Evolutionary conservation across 1,284 basidiomycete species (phyloP).

Genomic region (Cryptococcus jaspeensis): DNA sequence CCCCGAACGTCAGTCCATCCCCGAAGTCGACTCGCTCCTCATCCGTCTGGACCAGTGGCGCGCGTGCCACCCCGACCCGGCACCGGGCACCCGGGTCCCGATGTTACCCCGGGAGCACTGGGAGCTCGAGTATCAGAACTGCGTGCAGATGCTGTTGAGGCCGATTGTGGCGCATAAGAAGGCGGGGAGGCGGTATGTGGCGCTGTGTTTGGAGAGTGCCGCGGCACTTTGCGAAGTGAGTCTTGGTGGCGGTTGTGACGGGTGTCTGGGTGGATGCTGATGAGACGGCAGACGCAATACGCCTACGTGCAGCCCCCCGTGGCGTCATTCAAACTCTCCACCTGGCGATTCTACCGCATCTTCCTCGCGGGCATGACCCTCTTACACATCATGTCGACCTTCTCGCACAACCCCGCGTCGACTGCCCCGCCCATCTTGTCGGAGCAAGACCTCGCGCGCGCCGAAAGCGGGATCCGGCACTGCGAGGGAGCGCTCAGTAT

Average conservation of each 20-base stretch:
- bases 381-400: constrained; percentile 23
- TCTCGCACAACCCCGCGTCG: constrained; percentile 12
- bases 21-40: constrained; percentile 24
- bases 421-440: constrained; percentile 6
- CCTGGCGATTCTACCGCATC: constrained; percentile 32
- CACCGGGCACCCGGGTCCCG: constrained; percentile 12
- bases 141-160: constrained; percentile 31
- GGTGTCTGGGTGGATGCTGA: background rate
- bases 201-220: constrained; percentile 26
- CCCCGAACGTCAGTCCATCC: constrained; percentile 11
- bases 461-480: constrained; percentile 17
- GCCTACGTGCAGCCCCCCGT: constrained; percentile 15
- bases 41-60: constrained; percentile 19
- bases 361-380: constrained; percentile 33
- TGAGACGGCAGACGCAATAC: constrained; percentile 11
- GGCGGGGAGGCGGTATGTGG: constrained; percentile 17
- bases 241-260: background rate
- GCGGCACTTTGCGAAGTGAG: constrained; percentile 28
- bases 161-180: constrained; percentile 24
- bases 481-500: constrained; percentile 18
- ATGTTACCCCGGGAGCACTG: constrained; percentile 22
- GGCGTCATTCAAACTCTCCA: constrained; percentile 15
- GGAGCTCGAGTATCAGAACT: constrained; percentile 33
- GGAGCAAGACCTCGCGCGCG: constrained; percentile 12
- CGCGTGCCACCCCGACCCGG: constrained; percentile 13